A percentile compares a stretch with the other conserved stretches of the same genome.
phyloP scores from a whole-genome alignment of 345 rosid species.

The Moringa oleifera region DNA sequence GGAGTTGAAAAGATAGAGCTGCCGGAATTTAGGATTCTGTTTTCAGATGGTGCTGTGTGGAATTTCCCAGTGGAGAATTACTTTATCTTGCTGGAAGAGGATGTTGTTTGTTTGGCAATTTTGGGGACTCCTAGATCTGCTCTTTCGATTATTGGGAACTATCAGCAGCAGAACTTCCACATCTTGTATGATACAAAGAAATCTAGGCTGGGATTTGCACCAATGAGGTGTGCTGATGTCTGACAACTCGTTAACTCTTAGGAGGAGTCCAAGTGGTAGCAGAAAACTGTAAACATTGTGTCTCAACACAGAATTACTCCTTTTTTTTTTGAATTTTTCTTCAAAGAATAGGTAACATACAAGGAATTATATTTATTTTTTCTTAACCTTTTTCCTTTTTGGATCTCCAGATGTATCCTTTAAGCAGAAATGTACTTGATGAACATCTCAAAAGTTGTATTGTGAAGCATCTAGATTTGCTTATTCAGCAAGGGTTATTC shows the following conservation, averaged over 20 bases:
- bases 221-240: slow-evolving; percentile 60
- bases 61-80: slow-evolving; percentile 84
- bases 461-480: not conserved
- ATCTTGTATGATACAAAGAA: slow-evolving; percentile 65
- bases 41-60: slow-evolving; percentile 81
- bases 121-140: slow-evolving; percentile 74
- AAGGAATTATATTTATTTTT: slow-evolving; percentile 20
- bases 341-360: slow-evolving; percentile 14
- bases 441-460: not conserved
- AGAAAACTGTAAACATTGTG: slow-evolving; percentile 12
- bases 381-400: slow-evolving; percentile 4
- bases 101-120: slow-evolving; percentile 75
- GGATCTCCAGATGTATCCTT: slow-evolving; percentile 9
- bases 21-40: slow-evolving; percentile 67
- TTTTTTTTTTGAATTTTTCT: slow-evolving; percentile 10
- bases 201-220: slow-evolving; percentile 79
- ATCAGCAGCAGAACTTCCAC: slow-evolving; percentile 86
- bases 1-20: slow-evolving; percentile 52
- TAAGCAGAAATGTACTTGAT: too few species aligned
- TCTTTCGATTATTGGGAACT: slow-evolving; percentile 83
- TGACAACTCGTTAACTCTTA: slow-evolving; percentile 16
- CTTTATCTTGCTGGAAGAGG: slow-evolving; percentile 52
- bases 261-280: too few species aligned
- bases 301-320: not conserved
- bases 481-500: not conserved